phyloP scores from a whole-genome alignment of 2,329 filamentous ascomycete species.

The Cordyceps javanica region DNA sequence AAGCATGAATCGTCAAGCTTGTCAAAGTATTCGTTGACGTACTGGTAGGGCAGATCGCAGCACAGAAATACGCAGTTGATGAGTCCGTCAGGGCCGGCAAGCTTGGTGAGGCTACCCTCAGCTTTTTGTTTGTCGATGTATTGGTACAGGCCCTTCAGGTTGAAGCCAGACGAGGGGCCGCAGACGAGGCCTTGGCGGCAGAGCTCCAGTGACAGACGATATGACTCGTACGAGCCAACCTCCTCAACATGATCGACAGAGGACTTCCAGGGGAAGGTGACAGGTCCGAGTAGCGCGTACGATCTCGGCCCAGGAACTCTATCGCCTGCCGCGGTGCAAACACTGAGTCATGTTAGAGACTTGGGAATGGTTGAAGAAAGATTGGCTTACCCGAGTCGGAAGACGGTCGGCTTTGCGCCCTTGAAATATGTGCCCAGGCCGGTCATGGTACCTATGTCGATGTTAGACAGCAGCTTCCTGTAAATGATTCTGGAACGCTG shows the following conservation, averaged over 20 bases:
- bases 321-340: conserved; percentile 52
- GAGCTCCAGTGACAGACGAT: conserved; percentile 44
- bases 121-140: conserved; percentile 43
- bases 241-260: conserved; percentile 51
- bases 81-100: conserved; percentile 38
- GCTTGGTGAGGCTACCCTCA: conserved; percentile 34
- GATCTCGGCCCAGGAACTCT: conserved; percentile 54
- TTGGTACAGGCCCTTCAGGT: conserved; percentile 45
- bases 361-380: fast-evolving
- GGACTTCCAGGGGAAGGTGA: conserved; percentile 52
- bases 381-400: conserved; percentile 24
- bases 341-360: conserved; percentile 25
- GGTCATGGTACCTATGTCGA: conserved; percentile 36
- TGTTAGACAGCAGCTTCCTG: background rate
- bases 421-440: conserved; percentile 47
- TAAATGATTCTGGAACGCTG: background rate
- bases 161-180: conserved; percentile 56
- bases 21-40: conserved; percentile 53
- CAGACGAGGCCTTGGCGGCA: conserved; percentile 52
- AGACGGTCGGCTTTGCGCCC: conserved; percentile 40
- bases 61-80: conserved; percentile 54
- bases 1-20: conserved; percentile 45
- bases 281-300: conserved; percentile 40
- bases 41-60: conserved; percentile 59
- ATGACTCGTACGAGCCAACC: conserved; percentile 50